A percentile compares a stretch with the other conserved stretches of the same genome.
phyloP scores from a whole-genome alignment of 2,329 filamentous ascomycete species.

The Sporothrix sp. region DNA sequence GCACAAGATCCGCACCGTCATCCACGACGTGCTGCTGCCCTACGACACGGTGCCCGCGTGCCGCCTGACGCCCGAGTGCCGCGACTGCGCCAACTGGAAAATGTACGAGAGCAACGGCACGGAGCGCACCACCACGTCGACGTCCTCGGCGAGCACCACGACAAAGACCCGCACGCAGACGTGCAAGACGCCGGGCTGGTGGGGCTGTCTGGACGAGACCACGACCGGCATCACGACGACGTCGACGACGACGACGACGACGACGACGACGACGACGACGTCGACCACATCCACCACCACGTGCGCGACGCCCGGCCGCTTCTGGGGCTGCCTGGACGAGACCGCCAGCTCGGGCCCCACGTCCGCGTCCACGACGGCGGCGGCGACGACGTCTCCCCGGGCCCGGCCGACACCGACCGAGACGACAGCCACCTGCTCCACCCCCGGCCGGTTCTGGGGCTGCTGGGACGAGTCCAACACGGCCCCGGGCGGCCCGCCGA shows the following conservation, averaged over 20 bases:
- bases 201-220: constrained; percentile 64
- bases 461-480: constrained; percentile 16
- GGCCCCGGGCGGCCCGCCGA: constrained; percentile 7
- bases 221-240: constrained; percentile 44
- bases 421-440: constrained; percentile 19
- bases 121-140: constrained; percentile 52
- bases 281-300: constrained; percentile 39
- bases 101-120: constrained; percentile 90
- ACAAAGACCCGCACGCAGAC: constrained; percentile 60
- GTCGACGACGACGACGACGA: constrained; percentile 24
- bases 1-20: constrained; percentile 82
- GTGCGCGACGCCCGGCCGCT: constrained; percentile 55
- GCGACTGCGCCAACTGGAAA: constrained; percentile 89
- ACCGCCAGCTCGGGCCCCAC: constrained; percentile 27
- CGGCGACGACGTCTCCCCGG: constrained; percentile 20
- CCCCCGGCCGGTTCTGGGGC: constrained; percentile 20
- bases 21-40: constrained; percentile 73
- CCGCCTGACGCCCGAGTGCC: constrained; percentile 64
- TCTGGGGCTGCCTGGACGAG: constrained; percentile 50
- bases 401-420: not conserved
- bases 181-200: constrained; percentile 85
- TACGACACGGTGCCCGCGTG: constrained; percentile 77
- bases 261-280: constrained; percentile 30
- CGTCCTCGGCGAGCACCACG: constrained; percentile 44
- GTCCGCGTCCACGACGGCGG: constrained; percentile 28